A percentile compares a stretch with the other conserved stretches of the same genome.
Evolutionary conservation across 305 asterid species (phyloP).

Genomic region (Fraxinus albicans): DNA sequence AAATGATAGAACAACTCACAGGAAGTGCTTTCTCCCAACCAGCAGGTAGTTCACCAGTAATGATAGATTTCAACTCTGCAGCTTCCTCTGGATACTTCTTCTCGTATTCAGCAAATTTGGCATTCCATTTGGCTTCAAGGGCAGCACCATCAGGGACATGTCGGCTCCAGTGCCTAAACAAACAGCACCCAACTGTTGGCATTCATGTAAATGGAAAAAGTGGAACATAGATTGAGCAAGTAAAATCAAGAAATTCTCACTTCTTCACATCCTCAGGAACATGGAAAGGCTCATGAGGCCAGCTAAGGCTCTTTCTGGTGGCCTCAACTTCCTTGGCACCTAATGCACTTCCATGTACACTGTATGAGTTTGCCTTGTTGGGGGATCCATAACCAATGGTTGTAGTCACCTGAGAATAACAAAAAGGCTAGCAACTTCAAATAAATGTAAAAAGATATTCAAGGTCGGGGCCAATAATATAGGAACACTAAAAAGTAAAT

Average conservation of each 20-base stretch:
- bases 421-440: constrained; percentile 20
- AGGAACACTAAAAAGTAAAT: background rate
- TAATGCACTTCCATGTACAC: constrained; percentile 94
- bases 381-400: constrained; percentile 97
- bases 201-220: constrained; percentile 15
- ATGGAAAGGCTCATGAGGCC: constrained; percentile 98
- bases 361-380: constrained; percentile 91
- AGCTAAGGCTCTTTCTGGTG: constrained; percentile 83
- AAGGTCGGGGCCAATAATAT: background rate
- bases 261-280: constrained; percentile 97
- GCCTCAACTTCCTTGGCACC: constrained; percentile 98
- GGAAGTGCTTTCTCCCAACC: constrained; percentile 87
- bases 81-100: constrained; percentile 90
- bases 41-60: constrained; percentile 69
- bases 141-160: constrained; percentile 75
- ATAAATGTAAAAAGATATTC: background rate
- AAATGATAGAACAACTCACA: constrained; percentile 45
- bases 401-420: constrained; percentile 68
- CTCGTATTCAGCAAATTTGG: constrained; percentile 82
- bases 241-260: constrained; percentile 35
- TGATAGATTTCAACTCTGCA: constrained; percentile 73
- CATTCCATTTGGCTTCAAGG: constrained; percentile 81
- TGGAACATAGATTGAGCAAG: constrained; percentile 9
- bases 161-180: constrained; percentile 82
- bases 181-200: background rate